Evolutionary conservation across 202 grass and related monocot species (phyloP).

Genomic region (Saccharum hybrid): DNA sequence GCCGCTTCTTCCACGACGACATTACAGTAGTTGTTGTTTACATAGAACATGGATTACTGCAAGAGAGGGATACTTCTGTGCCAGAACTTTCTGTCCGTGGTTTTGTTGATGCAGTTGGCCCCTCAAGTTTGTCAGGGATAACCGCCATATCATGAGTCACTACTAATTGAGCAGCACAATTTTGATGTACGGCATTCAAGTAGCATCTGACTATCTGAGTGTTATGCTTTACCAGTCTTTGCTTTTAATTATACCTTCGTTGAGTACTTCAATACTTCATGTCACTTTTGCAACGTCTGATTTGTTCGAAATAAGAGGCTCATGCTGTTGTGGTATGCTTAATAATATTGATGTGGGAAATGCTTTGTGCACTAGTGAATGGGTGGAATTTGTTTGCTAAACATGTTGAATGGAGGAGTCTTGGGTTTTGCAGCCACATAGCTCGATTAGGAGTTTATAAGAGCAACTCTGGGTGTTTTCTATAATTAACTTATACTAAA

Average conservation of each 20-base stretch:
- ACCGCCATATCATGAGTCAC: constrained; percentile 42
- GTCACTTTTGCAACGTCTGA: background rate
- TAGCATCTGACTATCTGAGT: constrained; percentile 11
- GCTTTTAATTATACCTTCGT: background rate
- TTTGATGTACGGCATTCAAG: constrained; percentile 22
- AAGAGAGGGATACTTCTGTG: constrained; percentile 41
- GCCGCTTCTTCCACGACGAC: constrained; percentile 94
- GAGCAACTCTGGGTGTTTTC: no score
- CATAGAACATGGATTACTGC: constrained; percentile 69
- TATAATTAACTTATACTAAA: no score
- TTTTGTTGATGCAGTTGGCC: constrained; percentile 64
- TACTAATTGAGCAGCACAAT: constrained; percentile 21
- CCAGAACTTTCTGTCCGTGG: constrained; percentile 65
- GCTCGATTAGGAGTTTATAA: background rate
- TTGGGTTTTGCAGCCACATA: background rate
- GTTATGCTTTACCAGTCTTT: background rate
- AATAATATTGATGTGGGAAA: background rate
- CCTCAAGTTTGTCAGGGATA: constrained; percentile 67
- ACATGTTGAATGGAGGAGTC: background rate
- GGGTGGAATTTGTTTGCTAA: background rate
- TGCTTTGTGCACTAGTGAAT: background rate
- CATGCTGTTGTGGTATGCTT: background rate
- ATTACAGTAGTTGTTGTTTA: constrained; percentile 88
- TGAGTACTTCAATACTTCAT: background rate
- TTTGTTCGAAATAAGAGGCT: constrained; percentile 13